A percentile compares a stretch with the other conserved stretches of the same genome.
These are phyloP conservation scores for Graphiopsis chlorocephala DNA, from an alignment of 2,329 filamentous ascomycete genomes.

Conservation along the genomic window DNA sequence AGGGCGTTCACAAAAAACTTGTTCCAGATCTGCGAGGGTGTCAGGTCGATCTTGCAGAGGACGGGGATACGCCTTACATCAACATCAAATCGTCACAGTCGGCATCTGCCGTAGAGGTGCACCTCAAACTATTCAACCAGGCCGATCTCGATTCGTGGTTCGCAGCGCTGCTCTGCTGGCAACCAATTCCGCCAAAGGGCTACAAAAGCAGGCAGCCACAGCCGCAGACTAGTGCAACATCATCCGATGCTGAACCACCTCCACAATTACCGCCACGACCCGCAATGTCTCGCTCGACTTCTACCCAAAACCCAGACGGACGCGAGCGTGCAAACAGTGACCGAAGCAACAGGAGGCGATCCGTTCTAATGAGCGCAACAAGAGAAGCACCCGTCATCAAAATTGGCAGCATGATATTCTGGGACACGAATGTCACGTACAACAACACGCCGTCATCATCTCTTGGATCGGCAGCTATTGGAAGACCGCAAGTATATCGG, in stretches of 20 bases:
- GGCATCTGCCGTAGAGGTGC: constrained; percentile 61
- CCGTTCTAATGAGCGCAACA: constrained; percentile 46
- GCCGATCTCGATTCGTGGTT: constrained; percentile 77
- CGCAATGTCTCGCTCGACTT: constrained; percentile 4
- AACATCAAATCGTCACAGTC: constrained; percentile 53
- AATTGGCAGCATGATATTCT: constrained; percentile 67
- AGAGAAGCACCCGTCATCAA: constrained; percentile 89
- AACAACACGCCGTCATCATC: constrained; percentile 37
- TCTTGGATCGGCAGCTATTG: constrained; percentile 20
- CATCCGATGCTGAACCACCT: constrained; percentile 23
- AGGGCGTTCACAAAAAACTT: constrained; percentile 63
- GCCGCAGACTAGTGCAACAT: constrained; percentile 16
- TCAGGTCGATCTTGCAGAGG: constrained; percentile 55
- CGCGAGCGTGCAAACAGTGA: constrained; percentile 30
- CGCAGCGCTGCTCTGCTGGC: constrained; percentile 77
- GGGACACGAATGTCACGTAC: constrained; percentile 67
- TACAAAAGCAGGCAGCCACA: constrained; percentile 53
- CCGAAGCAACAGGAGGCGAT: constrained; percentile 41
- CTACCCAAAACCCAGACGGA: background rate
- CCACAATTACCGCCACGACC: constrained; percentile 26
- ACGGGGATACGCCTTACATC: constrained; percentile 48
- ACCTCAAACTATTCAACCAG: constrained; percentile 61
- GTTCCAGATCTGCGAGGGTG: constrained; percentile 74
- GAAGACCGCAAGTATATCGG: constrained; percentile 51
- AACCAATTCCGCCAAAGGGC: constrained; percentile 64